Conservation (phyloP, 495 filamentous ascomycete genomes). For the Penicillium subrubescens region DNA sequence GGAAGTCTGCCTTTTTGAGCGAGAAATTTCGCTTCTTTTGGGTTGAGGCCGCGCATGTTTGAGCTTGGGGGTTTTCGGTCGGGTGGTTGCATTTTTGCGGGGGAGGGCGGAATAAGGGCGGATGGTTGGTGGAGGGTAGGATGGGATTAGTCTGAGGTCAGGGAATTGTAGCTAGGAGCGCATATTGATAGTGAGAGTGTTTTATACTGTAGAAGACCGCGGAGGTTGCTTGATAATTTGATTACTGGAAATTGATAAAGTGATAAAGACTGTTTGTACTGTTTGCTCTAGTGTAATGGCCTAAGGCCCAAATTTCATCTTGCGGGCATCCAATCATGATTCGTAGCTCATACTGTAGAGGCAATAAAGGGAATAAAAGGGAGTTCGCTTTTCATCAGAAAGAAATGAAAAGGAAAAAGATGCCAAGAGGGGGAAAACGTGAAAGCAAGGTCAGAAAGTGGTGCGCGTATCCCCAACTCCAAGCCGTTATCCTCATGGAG, state of each 20-base stretch:
- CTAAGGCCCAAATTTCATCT: neutral
- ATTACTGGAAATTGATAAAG: constrained; percentile 4
- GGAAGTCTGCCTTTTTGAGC: neutral
- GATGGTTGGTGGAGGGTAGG: neutral
- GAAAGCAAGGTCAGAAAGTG: neutral
- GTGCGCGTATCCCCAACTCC: neutral
- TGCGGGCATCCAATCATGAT: neutral
- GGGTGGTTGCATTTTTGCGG: constrained; percentile 11
- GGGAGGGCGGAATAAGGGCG: neutral
- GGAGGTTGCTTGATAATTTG: neutral
- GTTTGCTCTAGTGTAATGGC: constrained; percentile 12
- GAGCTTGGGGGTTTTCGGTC: constrained; percentile 8
- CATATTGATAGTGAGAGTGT: neutral
- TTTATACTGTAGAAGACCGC: neutral
- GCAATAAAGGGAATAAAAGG: neutral
- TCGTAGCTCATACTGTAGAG: neutral
- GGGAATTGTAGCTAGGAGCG: neutral
- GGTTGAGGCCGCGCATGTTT: constrained; percentile 27
- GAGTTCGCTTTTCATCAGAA: neutral
- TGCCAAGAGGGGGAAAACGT: neutral
- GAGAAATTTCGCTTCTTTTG: constrained; percentile 24
- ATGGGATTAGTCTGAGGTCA: neutral
- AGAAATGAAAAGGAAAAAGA: neutral
- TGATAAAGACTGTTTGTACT: constrained; percentile 20
- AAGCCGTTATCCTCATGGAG: neutral